Evolutionary conservation across 2,329 filamentous ascomycete genomes (phyloP), one percentile per base, ranked within the genome.

Genomic region (Didymella lethalis): DNA sequence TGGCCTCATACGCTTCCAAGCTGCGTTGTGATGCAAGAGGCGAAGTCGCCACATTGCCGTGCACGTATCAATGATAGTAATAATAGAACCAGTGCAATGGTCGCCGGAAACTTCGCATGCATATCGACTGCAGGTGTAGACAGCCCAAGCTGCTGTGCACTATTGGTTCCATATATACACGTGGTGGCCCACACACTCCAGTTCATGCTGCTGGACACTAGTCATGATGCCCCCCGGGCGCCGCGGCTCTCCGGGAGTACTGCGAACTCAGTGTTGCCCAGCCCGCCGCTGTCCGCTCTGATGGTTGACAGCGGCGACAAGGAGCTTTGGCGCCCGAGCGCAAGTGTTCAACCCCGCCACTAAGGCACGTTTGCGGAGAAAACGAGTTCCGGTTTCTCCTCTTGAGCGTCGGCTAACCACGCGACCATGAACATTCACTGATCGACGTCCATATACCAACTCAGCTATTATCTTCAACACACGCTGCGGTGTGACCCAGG

Each of bases 61-160:
- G 36, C 18, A 46, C 6, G 36, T 26, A 53, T 40, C 57, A 45
- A 48, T 54, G 14, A 40, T 50, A 50, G 50, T 26, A 50, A 43
- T 51, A 26, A 38, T 23, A 32, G 48, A 66, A 66, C 74, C 73
- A 65, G 59, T 46, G 43, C 48, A 46, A 48, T 67, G 74, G 73
- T 73, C 65, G 67, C 66, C 67, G 73, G 70, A 66, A 65, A 59
- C 54, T 45, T 59, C 68, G 68, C 68, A 72, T 74, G 68, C 64
- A 69, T 52, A 50, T 55, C 48, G 61, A 65, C 57, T 43, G 66
- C 64, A 65, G 59, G 57, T 61, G 57, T 54, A 54, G 52, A 61
- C 55, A 40, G 58, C 50, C 43, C 40, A 41, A 54, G 59, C 57
- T 65, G 62, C 61, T 60, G 64, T 66, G 64, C 61, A 63, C 55